Conservation (phyloP, 805 yeast species). For the Candida argentea region DNA sequence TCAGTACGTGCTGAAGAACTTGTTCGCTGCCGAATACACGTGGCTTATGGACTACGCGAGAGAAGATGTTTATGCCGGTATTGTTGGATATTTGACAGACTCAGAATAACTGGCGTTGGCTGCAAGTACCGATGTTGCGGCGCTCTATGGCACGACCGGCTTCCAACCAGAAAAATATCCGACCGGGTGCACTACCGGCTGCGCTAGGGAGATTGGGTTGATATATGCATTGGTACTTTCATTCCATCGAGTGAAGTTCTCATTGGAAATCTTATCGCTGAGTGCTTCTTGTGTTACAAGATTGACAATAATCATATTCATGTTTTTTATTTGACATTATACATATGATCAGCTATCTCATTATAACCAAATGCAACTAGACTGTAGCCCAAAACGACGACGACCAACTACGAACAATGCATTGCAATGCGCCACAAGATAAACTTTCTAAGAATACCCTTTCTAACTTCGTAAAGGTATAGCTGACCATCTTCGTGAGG, state of each 20-base stretch:
- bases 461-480: too few relatives aligned
- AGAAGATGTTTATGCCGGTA: slow-evolving; percentile 9
- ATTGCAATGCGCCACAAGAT: too few relatives aligned
- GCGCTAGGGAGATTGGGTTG: slow-evolving; percentile 23
- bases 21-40: slow-evolving; percentile 8
- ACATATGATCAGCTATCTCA: too few relatives aligned
- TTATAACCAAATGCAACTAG: too few relatives aligned
- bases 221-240: slow-evolving; percentile 23
- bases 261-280: slow-evolving; percentile 18
- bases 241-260: slow-evolving; percentile 25
- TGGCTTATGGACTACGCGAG: slow-evolving; percentile 16
- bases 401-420: too few relatives aligned
- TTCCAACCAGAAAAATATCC: slow-evolving; percentile 12
- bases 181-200: slow-evolving; percentile 12
- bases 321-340: too few relatives aligned
- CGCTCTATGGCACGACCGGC: slow-evolving; percentile 13
- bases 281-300: too few relatives aligned
- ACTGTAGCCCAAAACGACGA: too few relatives aligned
- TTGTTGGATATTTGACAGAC: slow-evolving; percentile 8
- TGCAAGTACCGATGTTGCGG: slow-evolving; percentile 9
- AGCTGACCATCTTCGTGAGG: too few relatives aligned
- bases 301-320: too few relatives aligned
- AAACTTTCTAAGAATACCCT: too few relatives aligned
- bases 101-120: slow-evolving; percentile 7
- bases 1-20: slow-evolving; percentile 23